Percentiles rank a stretch among this genome's conserved stretches.
Conservation (phyloP, 148 eudicot genomes). For the Rheum nobile region DNA sequence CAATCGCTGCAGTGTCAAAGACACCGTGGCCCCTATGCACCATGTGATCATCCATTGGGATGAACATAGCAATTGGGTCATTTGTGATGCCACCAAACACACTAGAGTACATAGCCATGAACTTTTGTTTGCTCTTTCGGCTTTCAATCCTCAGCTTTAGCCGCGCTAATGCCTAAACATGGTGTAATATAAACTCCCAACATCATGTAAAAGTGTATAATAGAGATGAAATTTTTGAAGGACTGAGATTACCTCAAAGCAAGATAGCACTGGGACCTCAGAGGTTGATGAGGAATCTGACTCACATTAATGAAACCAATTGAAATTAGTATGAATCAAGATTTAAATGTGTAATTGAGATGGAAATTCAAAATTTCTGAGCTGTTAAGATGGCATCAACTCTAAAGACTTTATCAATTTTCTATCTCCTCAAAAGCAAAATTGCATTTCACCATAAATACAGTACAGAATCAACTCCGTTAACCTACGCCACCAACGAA, state of each 20-base stretch:
- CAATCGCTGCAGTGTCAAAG: constrained; percentile 66
- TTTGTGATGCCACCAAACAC: constrained; percentile 68
- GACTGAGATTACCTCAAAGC: constrained; percentile 44
- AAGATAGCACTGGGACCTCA: constrained; percentile 51
- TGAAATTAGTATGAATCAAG: background rate
- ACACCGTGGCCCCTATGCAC: constrained; percentile 97
- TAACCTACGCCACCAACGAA: background rate
- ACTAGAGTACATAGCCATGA: constrained; percentile 82
- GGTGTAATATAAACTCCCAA: background rate
- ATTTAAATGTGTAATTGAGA: background rate
- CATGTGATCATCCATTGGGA: constrained; percentile 93
- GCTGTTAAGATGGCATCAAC: background rate
- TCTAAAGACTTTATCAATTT: too few relatives aligned
- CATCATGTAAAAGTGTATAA: background rate
- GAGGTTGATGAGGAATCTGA: constrained; percentile 26
- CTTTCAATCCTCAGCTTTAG: constrained; percentile 31
- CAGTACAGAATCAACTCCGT: background rate
- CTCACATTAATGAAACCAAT: background rate
- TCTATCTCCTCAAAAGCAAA: background rate
- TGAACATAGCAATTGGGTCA: constrained; percentile 75
- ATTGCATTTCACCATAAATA: background rate
- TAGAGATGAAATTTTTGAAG: background rate
- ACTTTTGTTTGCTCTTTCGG: constrained; percentile 40
- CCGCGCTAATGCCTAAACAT: constrained; percentile 48
- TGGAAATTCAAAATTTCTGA: background rate